phyloP scores from a whole-genome alignment of 2,329 filamentous ascomycete genomes.

The Trichoderma hamatum region DNA sequence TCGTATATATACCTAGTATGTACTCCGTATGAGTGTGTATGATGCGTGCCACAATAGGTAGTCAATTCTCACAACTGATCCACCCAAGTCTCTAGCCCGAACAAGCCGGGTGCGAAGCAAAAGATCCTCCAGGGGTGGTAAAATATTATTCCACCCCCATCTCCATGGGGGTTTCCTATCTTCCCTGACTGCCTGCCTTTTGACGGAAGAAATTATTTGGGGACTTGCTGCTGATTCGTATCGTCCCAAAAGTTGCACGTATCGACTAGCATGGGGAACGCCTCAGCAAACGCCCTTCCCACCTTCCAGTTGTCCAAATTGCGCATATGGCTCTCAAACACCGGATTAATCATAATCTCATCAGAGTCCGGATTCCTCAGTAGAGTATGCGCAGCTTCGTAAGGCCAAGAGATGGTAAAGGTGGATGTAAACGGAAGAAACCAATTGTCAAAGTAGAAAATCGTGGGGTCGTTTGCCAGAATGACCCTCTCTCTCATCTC shows the following conservation, averaged over 20 bases:
- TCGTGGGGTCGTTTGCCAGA: constrained; percentile 48
- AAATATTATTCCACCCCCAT: not conserved
- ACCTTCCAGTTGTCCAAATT: constrained; percentile 81
- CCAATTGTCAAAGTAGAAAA: constrained; percentile 75
- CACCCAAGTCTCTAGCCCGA: not conserved
- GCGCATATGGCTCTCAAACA: constrained; percentile 79
- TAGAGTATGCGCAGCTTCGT: constrained; percentile 72
- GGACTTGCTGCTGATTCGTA: not conserved
- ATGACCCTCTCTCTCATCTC: constrained; percentile 71
- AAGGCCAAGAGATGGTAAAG: constrained; percentile 81
- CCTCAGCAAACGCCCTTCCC: constrained; percentile 66
- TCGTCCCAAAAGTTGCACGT: constrained; percentile 4
- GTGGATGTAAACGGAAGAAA: constrained; percentile 81
- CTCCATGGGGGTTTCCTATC: not conserved
- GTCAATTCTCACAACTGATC: not conserved
- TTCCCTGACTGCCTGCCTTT: not conserved
- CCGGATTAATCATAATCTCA: constrained; percentile 79
- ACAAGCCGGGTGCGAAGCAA: not conserved
- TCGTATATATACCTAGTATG: not conserved
- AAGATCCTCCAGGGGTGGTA: not conserved
- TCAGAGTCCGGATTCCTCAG: constrained; percentile 60
- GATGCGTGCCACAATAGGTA: not conserved
- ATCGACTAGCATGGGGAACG: constrained; percentile 56
- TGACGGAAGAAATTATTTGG: not conserved
- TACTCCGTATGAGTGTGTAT: not conserved